Evolutionary conservation across 768 basidiomycete genomes (phyloP).

Genomic region (Amanita rubescens): DNA sequence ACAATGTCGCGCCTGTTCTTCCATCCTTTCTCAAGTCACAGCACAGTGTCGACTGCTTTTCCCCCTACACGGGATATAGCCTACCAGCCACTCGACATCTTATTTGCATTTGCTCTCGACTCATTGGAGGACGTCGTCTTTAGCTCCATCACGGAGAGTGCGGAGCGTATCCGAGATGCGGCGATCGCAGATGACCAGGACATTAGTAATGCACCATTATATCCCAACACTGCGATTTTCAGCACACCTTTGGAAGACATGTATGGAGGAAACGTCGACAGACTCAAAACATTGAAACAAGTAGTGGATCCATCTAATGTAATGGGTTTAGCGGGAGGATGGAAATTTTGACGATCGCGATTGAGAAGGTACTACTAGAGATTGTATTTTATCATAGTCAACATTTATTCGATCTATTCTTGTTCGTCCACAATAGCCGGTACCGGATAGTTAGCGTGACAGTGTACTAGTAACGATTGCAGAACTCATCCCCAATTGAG

Average conservation of each 20-base stretch:
- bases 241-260: slow-evolving; percentile 37
- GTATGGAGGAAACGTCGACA: slow-evolving; percentile 32
- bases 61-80: slow-evolving; percentile 12
- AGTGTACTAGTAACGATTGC: no score
- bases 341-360: slow-evolving; percentile 25
- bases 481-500: no score
- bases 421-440: no score
- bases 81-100: slow-evolving; percentile 21
- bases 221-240: slow-evolving; percentile 38
- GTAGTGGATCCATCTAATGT: slow-evolving; percentile 39
- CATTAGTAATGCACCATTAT: slow-evolving; percentile 21
- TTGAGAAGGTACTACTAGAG: neutral
- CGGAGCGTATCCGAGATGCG: slow-evolving; percentile 27
- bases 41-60: neutral
- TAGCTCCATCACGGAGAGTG: slow-evolving; percentile 26
- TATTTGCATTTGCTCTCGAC: slow-evolving; percentile 15
- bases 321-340: slow-evolving; percentile 49
- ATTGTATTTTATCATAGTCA: no score
- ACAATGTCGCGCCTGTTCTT: neutral
- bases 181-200: slow-evolving; percentile 25
- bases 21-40: neutral
- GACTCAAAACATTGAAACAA: slow-evolving; percentile 26
- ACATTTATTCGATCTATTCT: no score
- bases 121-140: slow-evolving; percentile 21
- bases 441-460: no score